Evolutionary conservation across 2,329 filamentous ascomycete genomes (phyloP).

Genomic region (Scolecobasidium constrictum): DNA sequence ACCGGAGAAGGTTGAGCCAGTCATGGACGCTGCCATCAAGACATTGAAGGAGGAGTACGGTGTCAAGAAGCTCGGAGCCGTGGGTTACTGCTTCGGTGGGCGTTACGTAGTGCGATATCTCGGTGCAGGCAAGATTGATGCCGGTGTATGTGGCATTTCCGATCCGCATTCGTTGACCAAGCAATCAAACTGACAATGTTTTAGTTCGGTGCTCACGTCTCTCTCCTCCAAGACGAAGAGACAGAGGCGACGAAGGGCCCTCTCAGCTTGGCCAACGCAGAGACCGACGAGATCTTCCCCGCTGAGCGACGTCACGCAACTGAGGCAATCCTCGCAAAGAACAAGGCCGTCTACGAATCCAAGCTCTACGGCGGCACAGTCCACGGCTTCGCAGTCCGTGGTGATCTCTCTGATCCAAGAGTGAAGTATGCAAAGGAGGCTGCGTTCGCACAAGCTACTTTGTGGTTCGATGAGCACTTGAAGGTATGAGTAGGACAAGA

Average conservation of each 20-base stretch:
- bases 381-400: conserved; percentile 23
- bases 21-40: conserved; percentile 43
- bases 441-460: conserved; percentile 21
- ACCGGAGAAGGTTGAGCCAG: conserved; percentile 32
- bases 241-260: conserved; percentile 55
- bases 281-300: conserved; percentile 16
- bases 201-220: conserved; percentile 58
- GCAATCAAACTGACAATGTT: no score
- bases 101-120: conserved; percentile 62
- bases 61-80: conserved; percentile 48
- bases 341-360: conserved; percentile 22
- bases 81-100: conserved; percentile 68
- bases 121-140: conserved; percentile 43
- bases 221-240: conserved; percentile 55
- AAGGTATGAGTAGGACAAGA: conserved; percentile 6
- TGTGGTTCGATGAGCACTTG: conserved; percentile 24
- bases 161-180: no score
- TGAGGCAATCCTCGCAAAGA: conserved; percentile 18
- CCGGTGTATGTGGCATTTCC: conserved; percentile 36
- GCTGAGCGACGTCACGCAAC: conserved; percentile 14
- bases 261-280: conserved; percentile 52
- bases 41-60: conserved; percentile 19
- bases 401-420: conserved; percentile 17
- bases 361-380: conserved; percentile 21
- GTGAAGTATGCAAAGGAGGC: conserved; percentile 24